Percentiles rank a stretch among this genome's conserved stretches.
These are phyloP conservation scores for Syncephalastrum contaminatum DNA, from an alignment of 371 early-diverging fungal species.

Conservation along the genomic window DNA sequence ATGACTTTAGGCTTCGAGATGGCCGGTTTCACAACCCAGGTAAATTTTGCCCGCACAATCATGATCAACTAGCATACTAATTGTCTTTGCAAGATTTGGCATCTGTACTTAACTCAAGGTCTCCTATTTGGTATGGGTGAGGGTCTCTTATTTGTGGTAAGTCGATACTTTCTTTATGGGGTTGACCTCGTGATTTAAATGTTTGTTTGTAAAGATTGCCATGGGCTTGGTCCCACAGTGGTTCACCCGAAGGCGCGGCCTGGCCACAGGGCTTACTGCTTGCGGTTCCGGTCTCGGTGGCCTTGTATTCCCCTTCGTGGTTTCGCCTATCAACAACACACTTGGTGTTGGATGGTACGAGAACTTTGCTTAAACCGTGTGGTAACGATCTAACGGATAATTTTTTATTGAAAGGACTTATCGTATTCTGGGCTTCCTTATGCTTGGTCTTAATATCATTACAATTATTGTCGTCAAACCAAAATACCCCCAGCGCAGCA, in stretches of 20 bases:
- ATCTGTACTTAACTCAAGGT: conserved; percentile 63
- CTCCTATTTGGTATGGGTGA: conserved; percentile 59
- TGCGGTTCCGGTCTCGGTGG: conserved; percentile 75
- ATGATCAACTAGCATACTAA: not conserved
- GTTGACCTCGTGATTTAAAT: not conserved
- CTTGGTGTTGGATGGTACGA: conserved; percentile 51
- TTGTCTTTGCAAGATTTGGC: conserved; percentile 41
- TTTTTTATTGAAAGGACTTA: conserved; percentile 7
- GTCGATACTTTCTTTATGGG: not conserved
- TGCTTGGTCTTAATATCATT: conserved; percentile 24
- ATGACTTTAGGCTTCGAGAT: conserved; percentile 19
- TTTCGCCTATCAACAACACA: conserved; percentile 46
- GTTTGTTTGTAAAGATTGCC: conserved; percentile 11
- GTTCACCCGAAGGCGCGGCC: conserved; percentile 60
- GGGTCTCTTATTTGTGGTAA: conserved; percentile 37
- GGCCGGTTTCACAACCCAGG: conserved; percentile 25
- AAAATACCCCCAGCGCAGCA: conserved; percentile 12
- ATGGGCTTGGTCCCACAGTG: conserved; percentile 63
- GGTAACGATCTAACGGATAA: not conserved
- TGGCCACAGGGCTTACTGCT: conserved; percentile 71
- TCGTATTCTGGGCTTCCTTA: conserved; percentile 47
- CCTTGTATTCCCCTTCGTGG: conserved; percentile 58
- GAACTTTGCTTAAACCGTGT: not conserved
- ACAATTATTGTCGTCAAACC: conserved; percentile 30
- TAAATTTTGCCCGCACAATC: not conserved